Evolutionary conservation across 257 asterid genomes (phyloP).

Genomic region (Rehmannia glutinosa): DNA sequence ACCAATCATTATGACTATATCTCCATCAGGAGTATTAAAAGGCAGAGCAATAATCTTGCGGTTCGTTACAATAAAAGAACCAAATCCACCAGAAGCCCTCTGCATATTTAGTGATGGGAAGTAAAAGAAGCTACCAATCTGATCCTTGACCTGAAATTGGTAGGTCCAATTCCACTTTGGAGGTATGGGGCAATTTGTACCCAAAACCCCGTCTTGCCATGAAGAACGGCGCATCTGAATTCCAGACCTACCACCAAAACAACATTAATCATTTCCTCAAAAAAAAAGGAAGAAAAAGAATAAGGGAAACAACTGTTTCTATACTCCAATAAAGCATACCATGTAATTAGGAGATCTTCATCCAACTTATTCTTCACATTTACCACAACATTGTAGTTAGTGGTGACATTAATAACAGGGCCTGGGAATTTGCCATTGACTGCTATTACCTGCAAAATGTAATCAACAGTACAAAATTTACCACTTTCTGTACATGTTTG

Average conservation of each 20-base stretch:
- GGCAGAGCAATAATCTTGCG: slow-evolving; percentile 51
- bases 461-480: neutral
- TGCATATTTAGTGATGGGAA: slow-evolving; percentile 71
- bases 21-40: slow-evolving; percentile 62
- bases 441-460: slow-evolving; percentile 68
- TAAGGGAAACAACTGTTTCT: neutral
- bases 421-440: slow-evolving; percentile 76
- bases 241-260: slow-evolving; percentile 50
- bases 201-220: slow-evolving; percentile 88
- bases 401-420: slow-evolving; percentile 62
- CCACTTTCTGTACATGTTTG: neutral
- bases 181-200: slow-evolving; percentile 80
- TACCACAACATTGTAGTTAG: slow-evolving; percentile 65
- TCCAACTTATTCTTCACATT: slow-evolving; percentile 69
- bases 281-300: neutral
- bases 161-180: slow-evolving; percentile 69
- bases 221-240: slow-evolving; percentile 77
- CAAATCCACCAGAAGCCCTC: slow-evolving; percentile 87
- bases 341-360: slow-evolving; percentile 62
- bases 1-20: slow-evolving; percentile 61
- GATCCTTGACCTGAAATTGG: slow-evolving; percentile 88
- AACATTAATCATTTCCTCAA: neutral
- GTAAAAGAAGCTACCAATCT: slow-evolving; percentile 78
- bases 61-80: slow-evolving; percentile 54
- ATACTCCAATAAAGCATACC: slow-evolving; percentile 31